Evolutionary conservation across 805 yeast species (phyloP), one percentile per base, ranked within the genome.

Genomic region (Hanseniaspora vineae): DNA sequence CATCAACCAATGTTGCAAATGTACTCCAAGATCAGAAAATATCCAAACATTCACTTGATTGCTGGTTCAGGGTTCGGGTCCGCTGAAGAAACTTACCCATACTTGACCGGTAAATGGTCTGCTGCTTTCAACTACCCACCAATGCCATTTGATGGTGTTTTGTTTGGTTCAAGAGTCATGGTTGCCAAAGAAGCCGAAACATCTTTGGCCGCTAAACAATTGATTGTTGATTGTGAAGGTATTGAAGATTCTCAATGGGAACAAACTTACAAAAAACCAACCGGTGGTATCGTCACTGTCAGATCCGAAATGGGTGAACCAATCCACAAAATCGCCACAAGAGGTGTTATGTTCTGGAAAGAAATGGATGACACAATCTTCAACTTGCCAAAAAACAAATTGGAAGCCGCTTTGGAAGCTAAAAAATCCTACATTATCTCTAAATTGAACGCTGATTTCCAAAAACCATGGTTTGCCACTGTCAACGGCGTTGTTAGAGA

Each of bases 271-370:
- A 84, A 84, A 72, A 82, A 82, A 62, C 90, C 96, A 60, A 81
- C 97, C 51, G 98, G 98, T 72, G 99, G 98, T 68, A 79, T 92
- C 55, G 73, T 92, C 57, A 90, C 98, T 48, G 98, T 92, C 52
- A 76, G 85, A 64, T 90, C 97, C 15, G 99, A 92, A 73, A 92
- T 92, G 98, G 98, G 99, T 64, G 98, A 92, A 73, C 98, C 98
- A 61, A 92, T 92, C 62, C 99, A 92, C 70, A 92, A 92, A 73
- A 77, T 92, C 56, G 97, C 98, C 31, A 92, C 99, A 50, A 82
- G 98, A 66, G 97, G 96, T 75, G 97, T 92, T 51, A 64, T 85
- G 68, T 80, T 92, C 65, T 92, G 99, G 98, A 85, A 87, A 66
- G 97, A 92, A 70, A 73, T 92, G 71, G 99, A 92, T 68, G 90